phyloP scores from a whole-genome alignment of 345 rosid species.

The Theobroma cacao region DNA sequence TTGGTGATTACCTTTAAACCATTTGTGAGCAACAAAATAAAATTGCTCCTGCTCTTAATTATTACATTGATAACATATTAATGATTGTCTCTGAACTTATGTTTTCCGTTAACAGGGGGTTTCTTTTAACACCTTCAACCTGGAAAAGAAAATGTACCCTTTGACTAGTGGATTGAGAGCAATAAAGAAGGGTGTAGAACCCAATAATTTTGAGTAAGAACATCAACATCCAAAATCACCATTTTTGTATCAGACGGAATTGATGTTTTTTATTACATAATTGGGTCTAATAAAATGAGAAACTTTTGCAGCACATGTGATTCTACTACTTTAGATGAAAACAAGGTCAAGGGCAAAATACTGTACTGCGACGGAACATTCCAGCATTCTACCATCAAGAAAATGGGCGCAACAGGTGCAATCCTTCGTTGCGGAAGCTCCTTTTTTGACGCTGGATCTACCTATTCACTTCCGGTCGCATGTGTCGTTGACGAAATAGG shows the following conservation, averaged over 20 bases:
- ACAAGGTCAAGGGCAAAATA: background rate
- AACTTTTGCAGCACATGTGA: background rate
- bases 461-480: background rate
- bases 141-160: background rate
- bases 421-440: fast-evolving
- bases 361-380: background rate
- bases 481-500: background rate
- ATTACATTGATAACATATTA: too few relatives aligned
- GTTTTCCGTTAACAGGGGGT: background rate
- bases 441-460: fast-evolving
- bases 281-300: background rate
- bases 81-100: background rate
- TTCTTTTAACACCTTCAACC: background rate
- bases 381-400: background rate
- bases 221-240: too few relatives aligned
- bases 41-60: too few relatives aligned
- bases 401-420: background rate
- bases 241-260: too few relatives aligned
- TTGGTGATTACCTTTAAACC: too few relatives aligned
- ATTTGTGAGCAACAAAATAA: too few relatives aligned
- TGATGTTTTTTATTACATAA: background rate
- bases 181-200: background rate
- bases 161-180: background rate
- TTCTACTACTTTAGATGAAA: background rate
- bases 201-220: background rate